These are phyloP conservation scores for Arabidopsis hybrid DNA, from an alignment of 441 rosid genomes.

Conservation along the genomic window DNA sequence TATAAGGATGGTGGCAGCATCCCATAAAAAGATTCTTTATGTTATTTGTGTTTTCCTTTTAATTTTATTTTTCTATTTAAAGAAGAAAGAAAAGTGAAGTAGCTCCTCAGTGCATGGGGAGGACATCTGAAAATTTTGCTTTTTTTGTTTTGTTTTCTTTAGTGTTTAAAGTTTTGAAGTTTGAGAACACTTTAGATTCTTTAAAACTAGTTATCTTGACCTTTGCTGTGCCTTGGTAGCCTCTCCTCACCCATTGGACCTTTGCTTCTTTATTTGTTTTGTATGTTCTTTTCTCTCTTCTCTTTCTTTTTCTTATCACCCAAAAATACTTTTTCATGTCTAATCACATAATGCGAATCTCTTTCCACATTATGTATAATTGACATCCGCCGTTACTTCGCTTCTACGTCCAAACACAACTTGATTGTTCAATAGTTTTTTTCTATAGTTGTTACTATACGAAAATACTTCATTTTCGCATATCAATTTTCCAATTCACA, in stretches of 20 bases:
- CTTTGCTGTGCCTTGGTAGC: constrained; percentile 48
- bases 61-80: neutral
- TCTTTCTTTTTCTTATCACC: constrained; percentile 32
- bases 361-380: constrained; percentile 33
- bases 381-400: constrained; percentile 40
- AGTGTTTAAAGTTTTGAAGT: constrained; percentile 15
- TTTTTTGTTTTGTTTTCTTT: constrained; percentile 4
- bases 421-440: neutral
- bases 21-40: constrained; percentile 37
- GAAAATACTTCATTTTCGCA: neutral
- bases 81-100: constrained; percentile 34
- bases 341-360: constrained; percentile 43
- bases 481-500: neutral
- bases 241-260: constrained; percentile 44
- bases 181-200: constrained; percentile 40
- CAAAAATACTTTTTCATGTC: constrained; percentile 39
- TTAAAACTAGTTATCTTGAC: constrained; percentile 41
- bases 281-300: constrained; percentile 32
- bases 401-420: constrained; percentile 31
- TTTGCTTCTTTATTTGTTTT: constrained; percentile 42
- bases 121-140: constrained; percentile 38
- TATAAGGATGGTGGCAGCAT: neutral
- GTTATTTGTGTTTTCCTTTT: constrained; percentile 30
- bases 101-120: constrained; percentile 59
- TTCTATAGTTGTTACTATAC: neutral